Percentiles rank a stretch among this genome's conserved stretches.
Conservation (phyloP, 2,329 filamentous ascomycete genomes). For the Ophiostoma sp. region DNA sequence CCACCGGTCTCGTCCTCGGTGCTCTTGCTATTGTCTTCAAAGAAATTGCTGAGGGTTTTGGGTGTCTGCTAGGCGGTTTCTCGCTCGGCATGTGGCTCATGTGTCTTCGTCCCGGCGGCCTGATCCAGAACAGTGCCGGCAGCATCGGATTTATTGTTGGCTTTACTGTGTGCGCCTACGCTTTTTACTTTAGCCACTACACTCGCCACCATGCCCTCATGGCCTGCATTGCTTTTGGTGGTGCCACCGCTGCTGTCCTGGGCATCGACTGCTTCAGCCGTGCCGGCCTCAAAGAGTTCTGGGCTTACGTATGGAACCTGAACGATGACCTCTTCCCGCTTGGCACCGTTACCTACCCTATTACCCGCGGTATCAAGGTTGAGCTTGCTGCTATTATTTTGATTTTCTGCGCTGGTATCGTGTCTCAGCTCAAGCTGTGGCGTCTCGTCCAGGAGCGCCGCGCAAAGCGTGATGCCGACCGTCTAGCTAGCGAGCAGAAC, state of each 20-base stretch:
- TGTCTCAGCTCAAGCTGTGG: slow-evolving; percentile 85
- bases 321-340: slow-evolving; percentile 77
- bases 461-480: slow-evolving; percentile 47
- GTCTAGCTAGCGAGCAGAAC: slow-evolving; percentile 47
- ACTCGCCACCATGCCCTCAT: slow-evolving; percentile 78
- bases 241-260: slow-evolving; percentile 71
- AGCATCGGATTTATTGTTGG: slow-evolving; percentile 71
- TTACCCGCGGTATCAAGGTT: slow-evolving; percentile 80
- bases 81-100: slow-evolving; percentile 88
- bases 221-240: slow-evolving; percentile 68
- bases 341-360: slow-evolving; percentile 69
- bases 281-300: slow-evolving; percentile 93
- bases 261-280: slow-evolving; percentile 87
- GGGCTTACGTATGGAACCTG: slow-evolving; percentile 83
- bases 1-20: slow-evolving; percentile 70
- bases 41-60: slow-evolving; percentile 75
- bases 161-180: slow-evolving; percentile 63
- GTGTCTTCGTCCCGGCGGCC: slow-evolving; percentile 67
- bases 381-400: slow-evolving; percentile 76
- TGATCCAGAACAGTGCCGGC: slow-evolving; percentile 57
- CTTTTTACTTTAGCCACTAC: slow-evolving; percentile 70
- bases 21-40: slow-evolving; percentile 70
- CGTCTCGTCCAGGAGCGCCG: slow-evolving; percentile 64
- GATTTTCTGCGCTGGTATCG: slow-evolving; percentile 65
- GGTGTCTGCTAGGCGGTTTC: slow-evolving; percentile 81